Conservation (phyloP, 2,329 filamentous ascomycete species). For the Cercospora sp. region DNA sequence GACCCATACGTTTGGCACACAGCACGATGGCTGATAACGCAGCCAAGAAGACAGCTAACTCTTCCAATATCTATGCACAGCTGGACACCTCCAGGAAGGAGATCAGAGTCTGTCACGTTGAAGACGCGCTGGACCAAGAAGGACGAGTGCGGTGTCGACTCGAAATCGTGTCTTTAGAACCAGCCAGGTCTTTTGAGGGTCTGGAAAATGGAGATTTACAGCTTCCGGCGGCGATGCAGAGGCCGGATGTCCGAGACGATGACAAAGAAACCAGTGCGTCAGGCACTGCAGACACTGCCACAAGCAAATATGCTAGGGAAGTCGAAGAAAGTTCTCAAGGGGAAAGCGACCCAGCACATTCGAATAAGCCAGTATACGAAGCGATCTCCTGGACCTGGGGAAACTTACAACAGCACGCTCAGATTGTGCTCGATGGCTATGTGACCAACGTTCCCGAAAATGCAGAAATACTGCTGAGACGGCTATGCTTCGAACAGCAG, state of each 20-base stretch:
- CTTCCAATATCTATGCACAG: not conserved
- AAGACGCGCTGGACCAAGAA: not conserved
- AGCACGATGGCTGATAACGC: too few relatives aligned
- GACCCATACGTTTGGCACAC: too few relatives aligned
- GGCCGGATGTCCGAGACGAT: too few relatives aligned
- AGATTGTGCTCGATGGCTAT: constrained; percentile 6
- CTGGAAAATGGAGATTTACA: too few relatives aligned
- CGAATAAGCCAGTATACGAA: not conserved
- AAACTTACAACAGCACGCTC: not conserved
- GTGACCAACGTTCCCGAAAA: not conserved
- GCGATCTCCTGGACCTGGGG: constrained; percentile 23
- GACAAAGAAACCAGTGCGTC: too few relatives aligned
- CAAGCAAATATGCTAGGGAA: too few relatives aligned
- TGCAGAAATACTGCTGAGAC: constrained; percentile 6
- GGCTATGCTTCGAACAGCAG: constrained; percentile 10
- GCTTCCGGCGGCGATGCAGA: too few relatives aligned
- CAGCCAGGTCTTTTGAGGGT: too few relatives aligned
- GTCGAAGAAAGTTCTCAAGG: too few relatives aligned
- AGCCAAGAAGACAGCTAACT: not conserved
- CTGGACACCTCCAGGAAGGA: not conserved
- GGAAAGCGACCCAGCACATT: too few relatives aligned
- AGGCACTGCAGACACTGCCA: too few relatives aligned
- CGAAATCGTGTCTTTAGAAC: not conserved
- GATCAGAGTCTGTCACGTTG: constrained; percentile 3
- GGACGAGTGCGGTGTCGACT: not conserved